These are phyloP conservation scores for Aspergillus intermedius DNA, from an alignment of 2,329 filamentous ascomycete genomes.

Conservation along the genomic window DNA sequence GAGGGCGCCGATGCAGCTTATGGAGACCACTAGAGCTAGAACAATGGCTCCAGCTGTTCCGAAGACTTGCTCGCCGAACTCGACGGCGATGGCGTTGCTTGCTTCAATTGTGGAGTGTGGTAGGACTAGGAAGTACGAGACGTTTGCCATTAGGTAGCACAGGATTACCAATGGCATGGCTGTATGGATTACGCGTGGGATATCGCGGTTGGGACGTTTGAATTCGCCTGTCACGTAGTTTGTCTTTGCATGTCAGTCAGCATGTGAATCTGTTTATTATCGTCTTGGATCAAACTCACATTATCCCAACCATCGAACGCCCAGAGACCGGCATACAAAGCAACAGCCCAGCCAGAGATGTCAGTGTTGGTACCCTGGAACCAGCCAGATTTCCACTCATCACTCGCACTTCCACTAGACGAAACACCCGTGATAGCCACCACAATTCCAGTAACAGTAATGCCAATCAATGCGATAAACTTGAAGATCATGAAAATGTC, in stretches of 20 bases:
- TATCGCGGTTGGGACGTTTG: conserved; percentile 79
- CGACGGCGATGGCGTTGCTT: conserved; percentile 90
- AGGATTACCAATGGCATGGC: conserved; percentile 91
- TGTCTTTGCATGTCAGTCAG: conserved; percentile 50
- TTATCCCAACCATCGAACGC: conserved; percentile 99
- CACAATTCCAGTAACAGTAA: conserved; percentile 81
- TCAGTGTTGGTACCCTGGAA: conserved; percentile 78
- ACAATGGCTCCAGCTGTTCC: conserved; percentile 74
- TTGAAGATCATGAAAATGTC: conserved; percentile 97
- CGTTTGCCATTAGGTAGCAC: conserved; percentile 82
- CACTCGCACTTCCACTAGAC: conserved; percentile 64
- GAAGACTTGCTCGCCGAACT: conserved; percentile 86
- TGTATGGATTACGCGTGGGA: conserved; percentile 91
- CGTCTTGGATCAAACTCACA: conserved; percentile 47
- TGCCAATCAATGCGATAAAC: conserved; percentile 78
- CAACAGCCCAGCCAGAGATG: conserved; percentile 83
- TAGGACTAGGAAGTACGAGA: conserved; percentile 91
- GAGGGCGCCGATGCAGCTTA: conserved; percentile 87
- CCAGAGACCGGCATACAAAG: conserved; percentile 92
- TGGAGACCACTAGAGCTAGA: conserved; percentile 81
- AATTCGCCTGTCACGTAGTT: conserved; percentile 98
- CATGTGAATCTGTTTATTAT: conserved; percentile 6
- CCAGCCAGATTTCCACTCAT: conserved; percentile 87
- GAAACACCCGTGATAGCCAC: conserved; percentile 83
- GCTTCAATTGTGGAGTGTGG: conserved; percentile 73